Conservation (phyloP, 2,329 filamentous ascomycete species). For the Diplocarpon mali region DNA sequence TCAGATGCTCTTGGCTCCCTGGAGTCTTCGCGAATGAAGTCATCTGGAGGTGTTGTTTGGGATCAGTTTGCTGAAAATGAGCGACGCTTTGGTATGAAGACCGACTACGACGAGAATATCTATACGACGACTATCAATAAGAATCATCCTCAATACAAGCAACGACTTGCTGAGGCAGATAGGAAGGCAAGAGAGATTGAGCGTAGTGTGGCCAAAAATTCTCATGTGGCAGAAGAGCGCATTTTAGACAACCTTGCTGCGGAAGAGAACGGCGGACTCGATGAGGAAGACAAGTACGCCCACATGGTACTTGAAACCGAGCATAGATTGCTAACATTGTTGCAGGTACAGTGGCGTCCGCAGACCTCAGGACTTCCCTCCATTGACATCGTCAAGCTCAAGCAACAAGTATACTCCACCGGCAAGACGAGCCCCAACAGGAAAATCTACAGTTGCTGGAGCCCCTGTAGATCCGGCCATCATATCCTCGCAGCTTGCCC, state of each 20-base stretch:
- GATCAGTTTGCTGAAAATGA: slow-evolving; percentile 93
- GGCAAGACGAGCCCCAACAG: slow-evolving; percentile 69
- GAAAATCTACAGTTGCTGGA: slow-evolving; percentile 60
- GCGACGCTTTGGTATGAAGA: slow-evolving; percentile 74
- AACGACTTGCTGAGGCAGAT: slow-evolving; percentile 68
- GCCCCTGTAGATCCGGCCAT: slow-evolving; percentile 80
- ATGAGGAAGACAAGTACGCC: slow-evolving; percentile 84
- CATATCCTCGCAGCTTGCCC: slow-evolving; percentile 70
- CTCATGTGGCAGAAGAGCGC: slow-evolving; percentile 85
- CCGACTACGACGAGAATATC: slow-evolving; percentile 85
- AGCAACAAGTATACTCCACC: slow-evolving; percentile 80
- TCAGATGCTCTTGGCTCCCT: slow-evolving; percentile 60
- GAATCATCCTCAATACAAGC: slow-evolving; percentile 68
- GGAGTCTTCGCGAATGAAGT: slow-evolving; percentile 34
- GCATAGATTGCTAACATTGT: slow-evolving; percentile 8
- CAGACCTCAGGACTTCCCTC: slow-evolving; percentile 58
- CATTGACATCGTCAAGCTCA: slow-evolving; percentile 39
- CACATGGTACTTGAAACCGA: neutral
- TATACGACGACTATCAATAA: slow-evolving; percentile 91
- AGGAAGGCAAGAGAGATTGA: slow-evolving; percentile 86
- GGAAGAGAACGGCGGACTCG: slow-evolving; percentile 54
- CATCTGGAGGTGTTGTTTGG: slow-evolving; percentile 42
- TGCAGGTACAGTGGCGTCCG: slow-evolving; percentile 82
- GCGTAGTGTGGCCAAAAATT: slow-evolving; percentile 57
- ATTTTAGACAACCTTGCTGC: slow-evolving; percentile 55